Percentiles rank a stretch among this genome's conserved stretches.
Evolutionary conservation across 768 basidiomycete species (phyloP).

Genomic region (Boletus rex-veris): DNA sequence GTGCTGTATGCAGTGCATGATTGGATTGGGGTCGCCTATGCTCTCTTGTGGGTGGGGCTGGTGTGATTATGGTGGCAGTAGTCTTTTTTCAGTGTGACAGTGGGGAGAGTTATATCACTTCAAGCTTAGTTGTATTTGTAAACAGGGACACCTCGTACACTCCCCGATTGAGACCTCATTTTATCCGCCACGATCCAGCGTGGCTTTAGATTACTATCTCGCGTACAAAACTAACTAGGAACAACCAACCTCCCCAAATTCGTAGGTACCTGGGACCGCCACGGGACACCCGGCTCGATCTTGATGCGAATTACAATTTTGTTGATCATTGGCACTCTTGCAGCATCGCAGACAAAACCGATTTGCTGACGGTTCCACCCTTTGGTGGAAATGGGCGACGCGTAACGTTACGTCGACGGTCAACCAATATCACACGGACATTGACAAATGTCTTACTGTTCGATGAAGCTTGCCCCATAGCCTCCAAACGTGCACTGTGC

Average conservation of each 20-base stretch:
- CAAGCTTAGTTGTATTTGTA: no score
- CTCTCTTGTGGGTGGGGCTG: no score
- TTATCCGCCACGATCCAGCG: constrained; percentile 15
- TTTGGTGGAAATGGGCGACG: constrained; percentile 8
- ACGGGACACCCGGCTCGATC: constrained; percentile 41
- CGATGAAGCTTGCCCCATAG: constrained; percentile 49
- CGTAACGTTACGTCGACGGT: background rate
- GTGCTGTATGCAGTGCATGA: no score
- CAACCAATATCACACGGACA: background rate
- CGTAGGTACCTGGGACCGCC: constrained; percentile 46
- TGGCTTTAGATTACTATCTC: background rate
- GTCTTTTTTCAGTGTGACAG: no score
- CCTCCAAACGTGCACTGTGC: constrained; percentile 52
- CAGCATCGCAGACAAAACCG: constrained; percentile 53
- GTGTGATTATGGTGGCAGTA: no score
- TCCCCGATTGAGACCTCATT: no score
- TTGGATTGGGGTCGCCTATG: no score
- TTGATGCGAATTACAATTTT: constrained; percentile 50
- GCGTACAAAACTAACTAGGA: constrained; percentile 24
- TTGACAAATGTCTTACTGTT: constrained; percentile 35
- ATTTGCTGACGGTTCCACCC: constrained; percentile 43
- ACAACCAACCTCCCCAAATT: constrained; percentile 40
- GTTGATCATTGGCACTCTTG: constrained; percentile 37
- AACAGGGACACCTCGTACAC: no score
- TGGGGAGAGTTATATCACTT: no score